These are phyloP conservation scores for Apiotrichum porosum DNA, from an alignment of 1,284 basidiomycete genomes.

Conservation along the genomic window DNA sequence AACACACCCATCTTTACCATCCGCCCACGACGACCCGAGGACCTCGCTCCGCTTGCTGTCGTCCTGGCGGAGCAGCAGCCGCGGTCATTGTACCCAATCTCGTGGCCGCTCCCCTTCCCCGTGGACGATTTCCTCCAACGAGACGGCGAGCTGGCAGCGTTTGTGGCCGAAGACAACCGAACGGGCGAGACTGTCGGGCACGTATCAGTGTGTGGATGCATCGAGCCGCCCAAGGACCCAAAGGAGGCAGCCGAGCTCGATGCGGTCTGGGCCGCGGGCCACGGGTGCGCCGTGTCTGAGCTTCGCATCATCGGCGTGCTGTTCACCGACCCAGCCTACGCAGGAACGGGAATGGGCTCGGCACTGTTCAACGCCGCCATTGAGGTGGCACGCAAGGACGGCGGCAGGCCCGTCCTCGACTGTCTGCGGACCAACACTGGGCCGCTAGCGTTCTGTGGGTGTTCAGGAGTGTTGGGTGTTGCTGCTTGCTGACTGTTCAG, in stretches of 20 bases:
- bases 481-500: no score
- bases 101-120: slow-evolving; percentile 1
- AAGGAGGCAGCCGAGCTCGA: background rate
- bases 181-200: background rate
- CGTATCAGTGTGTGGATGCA: background rate
- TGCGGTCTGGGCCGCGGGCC: background rate
- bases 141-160: background rate
- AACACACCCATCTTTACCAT: background rate
- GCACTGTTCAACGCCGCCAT: background rate
- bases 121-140: background rate
- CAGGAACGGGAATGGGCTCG: background rate
- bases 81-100: background rate
- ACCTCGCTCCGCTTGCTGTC: background rate
- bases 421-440: background rate
- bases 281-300: background rate
- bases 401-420: background rate
- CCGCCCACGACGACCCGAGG: background rate
- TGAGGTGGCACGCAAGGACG: background rate
- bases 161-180: background rate
- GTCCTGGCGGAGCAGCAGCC: slow-evolving; percentile 4
- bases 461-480: no score
- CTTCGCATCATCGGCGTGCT: slow-evolving; percentile 2
- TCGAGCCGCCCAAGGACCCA: background rate
- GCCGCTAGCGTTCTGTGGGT: background rate
- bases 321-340: background rate